phyloP scores from a whole-genome alignment of 306 rosid genomes.

The Casuarina glauca region DNA sequence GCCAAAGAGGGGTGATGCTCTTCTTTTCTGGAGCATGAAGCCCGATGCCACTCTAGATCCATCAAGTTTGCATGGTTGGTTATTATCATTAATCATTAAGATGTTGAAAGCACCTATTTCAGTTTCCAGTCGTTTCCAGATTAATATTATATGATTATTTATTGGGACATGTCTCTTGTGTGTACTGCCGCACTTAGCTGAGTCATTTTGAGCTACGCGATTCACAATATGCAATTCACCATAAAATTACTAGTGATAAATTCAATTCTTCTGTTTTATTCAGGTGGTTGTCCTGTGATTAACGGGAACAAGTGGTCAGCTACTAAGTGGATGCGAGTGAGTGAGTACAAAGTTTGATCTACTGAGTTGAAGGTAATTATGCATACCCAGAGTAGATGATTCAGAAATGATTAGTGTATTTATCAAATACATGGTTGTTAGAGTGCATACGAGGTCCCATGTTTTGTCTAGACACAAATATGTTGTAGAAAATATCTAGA shows the following conservation, averaged over 20 bases:
- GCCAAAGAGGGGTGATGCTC: constrained; percentile 94
- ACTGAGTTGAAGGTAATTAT: constrained; percentile 40
- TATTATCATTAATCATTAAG: not conserved
- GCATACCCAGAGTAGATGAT: not conserved
- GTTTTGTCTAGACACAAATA: not conserved
- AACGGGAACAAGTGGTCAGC: constrained; percentile 97
- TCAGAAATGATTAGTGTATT: not conserved
- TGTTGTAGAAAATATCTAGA: not conserved
- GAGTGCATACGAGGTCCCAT: not conserved
- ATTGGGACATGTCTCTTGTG: not conserved
- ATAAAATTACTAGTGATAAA: not conserved
- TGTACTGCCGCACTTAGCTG: not conserved
- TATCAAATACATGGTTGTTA: not conserved
- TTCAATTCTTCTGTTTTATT: constrained; percentile 26
- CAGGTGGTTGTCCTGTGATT: constrained; percentile 99
- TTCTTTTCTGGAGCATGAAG: constrained; percentile 99
- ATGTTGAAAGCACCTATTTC: constrained; percentile 15
- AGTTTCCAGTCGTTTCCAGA: not conserved
- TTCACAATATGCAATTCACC: not conserved
- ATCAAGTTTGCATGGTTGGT: constrained; percentile 94
- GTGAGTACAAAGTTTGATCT: constrained; percentile 68
- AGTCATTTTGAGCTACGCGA: not conserved
- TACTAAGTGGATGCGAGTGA: constrained; percentile 91
- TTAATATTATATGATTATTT: constrained; percentile 18
- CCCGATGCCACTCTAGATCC: constrained; percentile 90